Percentiles rank a stretch among this genome's conserved stretches.
Evolutionary conservation across 805 yeast genomes (phyloP).

Genomic region (Yarrowia sp.): DNA sequence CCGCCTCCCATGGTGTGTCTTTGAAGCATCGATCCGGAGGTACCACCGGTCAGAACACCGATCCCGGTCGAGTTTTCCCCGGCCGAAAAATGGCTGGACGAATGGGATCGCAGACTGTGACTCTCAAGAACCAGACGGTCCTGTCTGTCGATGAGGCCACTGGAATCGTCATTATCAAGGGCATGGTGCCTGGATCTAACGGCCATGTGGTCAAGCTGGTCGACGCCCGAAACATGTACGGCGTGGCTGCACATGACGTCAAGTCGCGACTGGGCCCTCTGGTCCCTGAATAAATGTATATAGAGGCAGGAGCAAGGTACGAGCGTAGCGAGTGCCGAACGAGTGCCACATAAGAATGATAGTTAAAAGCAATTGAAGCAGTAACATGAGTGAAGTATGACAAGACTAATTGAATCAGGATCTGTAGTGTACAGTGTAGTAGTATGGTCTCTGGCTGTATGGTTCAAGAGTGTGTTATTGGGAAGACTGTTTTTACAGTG

Average conservation of each 20-base stretch:
- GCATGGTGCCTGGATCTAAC: conserved; percentile 86
- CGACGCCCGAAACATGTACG: conserved; percentile 53
- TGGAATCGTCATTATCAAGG: conserved; percentile 81
- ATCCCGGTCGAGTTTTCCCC: conserved; percentile 94
- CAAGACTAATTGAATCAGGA: too few relatives aligned
- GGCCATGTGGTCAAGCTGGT: conserved; percentile 70
- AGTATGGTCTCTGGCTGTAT: too few relatives aligned
- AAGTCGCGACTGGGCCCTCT: conserved; percentile 25
- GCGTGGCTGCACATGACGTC: conserved; percentile 17
- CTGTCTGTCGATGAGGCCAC: conserved; percentile 76
- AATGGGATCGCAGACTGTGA: conserved; percentile 77
- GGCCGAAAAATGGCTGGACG: conserved; percentile 99
- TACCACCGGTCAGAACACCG: conserved; percentile 92
- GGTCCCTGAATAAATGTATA: conserved; percentile 21
- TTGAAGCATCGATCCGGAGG: conserved; percentile 93
- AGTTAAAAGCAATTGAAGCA: too few relatives aligned
- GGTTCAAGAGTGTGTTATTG: too few relatives aligned
- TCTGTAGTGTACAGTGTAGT: too few relatives aligned
- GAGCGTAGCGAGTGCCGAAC: too few relatives aligned
- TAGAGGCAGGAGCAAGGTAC: background rate
- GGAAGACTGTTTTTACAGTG: too few relatives aligned
- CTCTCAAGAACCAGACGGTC: conserved; percentile 73
- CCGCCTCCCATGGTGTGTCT: conserved; percentile 95
- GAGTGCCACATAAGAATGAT: too few relatives aligned
- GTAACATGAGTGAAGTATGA: too few relatives aligned